Evolutionary conservation across 805 yeast genomes (phyloP).

Genomic region (Candida ovalis): DNA sequence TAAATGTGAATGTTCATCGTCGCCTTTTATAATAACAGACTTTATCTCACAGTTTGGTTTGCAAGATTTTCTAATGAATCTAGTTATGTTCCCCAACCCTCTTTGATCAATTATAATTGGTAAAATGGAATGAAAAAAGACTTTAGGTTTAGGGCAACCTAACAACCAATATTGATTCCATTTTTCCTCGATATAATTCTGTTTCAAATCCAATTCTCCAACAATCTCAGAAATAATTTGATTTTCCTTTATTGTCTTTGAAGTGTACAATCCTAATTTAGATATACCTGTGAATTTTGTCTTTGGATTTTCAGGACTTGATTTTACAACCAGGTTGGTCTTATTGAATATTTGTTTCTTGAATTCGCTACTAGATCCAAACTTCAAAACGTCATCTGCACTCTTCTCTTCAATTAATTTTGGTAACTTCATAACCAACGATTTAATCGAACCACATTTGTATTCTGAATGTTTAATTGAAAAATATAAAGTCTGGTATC

Average conservation of each 20-base stretch:
- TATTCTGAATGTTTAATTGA: slow-evolving; percentile 44
- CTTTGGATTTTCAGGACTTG: slow-evolving; percentile 55
- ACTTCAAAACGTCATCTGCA: slow-evolving; percentile 17
- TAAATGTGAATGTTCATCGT: slow-evolving; percentile 19
- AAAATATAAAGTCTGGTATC: slow-evolving; percentile 51
- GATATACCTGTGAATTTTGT: slow-evolving; percentile 66
- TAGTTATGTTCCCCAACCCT: slow-evolving; percentile 66
- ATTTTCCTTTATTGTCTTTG: slow-evolving; percentile 38
- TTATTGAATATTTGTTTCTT: slow-evolving; percentile 17
- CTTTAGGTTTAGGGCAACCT: slow-evolving; percentile 67
- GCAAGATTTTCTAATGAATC: slow-evolving; percentile 76
- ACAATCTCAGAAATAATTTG: slow-evolving; percentile 56
- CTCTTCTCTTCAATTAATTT: slow-evolving; percentile 18
- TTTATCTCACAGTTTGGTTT: slow-evolving; percentile 68
- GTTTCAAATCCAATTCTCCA: slow-evolving; percentile 70
- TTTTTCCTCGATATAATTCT: slow-evolving; percentile 58
- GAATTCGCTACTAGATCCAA: slow-evolving; percentile 20
- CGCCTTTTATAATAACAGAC: slow-evolving; percentile 40
- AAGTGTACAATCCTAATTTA: slow-evolving; percentile 57
- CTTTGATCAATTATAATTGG: slow-evolving; percentile 79
- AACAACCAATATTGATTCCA: slow-evolving; percentile 72
- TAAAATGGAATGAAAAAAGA: slow-evolving; percentile 50
- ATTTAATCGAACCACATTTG: slow-evolving; percentile 34
- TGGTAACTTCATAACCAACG: slow-evolving; percentile 26
- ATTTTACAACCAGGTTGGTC: slow-evolving; percentile 38